Evolutionary conservation across 1,284 basidiomycete genomes (phyloP).

Genomic region (Peniophora sp.): DNA sequence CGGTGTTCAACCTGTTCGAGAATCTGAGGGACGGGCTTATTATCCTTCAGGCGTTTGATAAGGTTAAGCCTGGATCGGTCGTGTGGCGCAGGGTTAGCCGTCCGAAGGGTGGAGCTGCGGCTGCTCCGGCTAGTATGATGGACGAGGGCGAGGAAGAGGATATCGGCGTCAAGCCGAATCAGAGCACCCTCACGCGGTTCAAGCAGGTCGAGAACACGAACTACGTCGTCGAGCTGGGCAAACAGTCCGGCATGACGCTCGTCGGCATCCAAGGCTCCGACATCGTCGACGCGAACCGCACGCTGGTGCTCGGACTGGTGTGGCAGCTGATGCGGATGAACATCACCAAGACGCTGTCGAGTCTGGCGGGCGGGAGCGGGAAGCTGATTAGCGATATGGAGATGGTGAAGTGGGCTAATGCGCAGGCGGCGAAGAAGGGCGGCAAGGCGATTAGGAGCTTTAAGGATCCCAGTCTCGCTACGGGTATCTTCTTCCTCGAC

Average conservation of each 20-base stretch:
- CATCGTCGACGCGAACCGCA: slow-evolving; percentile 89
- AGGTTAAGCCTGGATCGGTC: slow-evolving; percentile 87
- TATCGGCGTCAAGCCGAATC: slow-evolving; percentile 70
- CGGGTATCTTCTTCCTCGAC: slow-evolving; percentile 91
- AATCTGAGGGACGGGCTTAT: slow-evolving; percentile 88
- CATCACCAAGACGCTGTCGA: slow-evolving; percentile 86
- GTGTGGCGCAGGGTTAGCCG: slow-evolving; percentile 92
- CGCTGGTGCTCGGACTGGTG: slow-evolving; percentile 90
- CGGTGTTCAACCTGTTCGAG: slow-evolving; percentile 95
- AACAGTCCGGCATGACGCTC: slow-evolving; percentile 89
- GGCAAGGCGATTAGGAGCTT: slow-evolving; percentile 78
- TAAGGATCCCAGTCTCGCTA: slow-evolving; percentile 89
- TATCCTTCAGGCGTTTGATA: slow-evolving; percentile 95
- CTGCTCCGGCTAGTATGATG: slow-evolving; percentile 18
- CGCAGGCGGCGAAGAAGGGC: slow-evolving; percentile 72
- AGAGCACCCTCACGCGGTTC: slow-evolving; percentile 86
- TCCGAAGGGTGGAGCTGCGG: slow-evolving; percentile 64
- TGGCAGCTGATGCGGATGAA: slow-evolving; percentile 98
- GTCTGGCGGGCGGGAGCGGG: slow-evolving; percentile 61
- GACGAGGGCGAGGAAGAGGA: slow-evolving; percentile 62
- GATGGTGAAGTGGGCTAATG: slow-evolving; percentile 95
- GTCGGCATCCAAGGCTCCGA: slow-evolving; percentile 98
- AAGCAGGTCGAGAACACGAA: slow-evolving; percentile 99
- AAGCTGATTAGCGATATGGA: slow-evolving; percentile 84
- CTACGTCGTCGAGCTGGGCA: slow-evolving; percentile 89